phyloP scores from a whole-genome alignment of 208 protist genomes.

The Lotmaria passim region DNA sequence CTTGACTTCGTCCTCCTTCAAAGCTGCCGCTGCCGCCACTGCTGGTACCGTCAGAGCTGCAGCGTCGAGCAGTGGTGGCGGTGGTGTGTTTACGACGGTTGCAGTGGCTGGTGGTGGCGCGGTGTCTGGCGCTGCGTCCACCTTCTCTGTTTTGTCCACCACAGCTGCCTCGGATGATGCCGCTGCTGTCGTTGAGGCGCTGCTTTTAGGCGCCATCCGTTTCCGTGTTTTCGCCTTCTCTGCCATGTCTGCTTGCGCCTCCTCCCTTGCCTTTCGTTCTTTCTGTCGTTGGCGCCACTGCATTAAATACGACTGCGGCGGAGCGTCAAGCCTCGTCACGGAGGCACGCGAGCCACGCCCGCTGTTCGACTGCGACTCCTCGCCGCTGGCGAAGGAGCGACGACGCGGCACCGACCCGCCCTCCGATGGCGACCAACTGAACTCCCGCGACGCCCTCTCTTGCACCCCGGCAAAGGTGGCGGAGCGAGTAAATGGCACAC shows the following conservation, averaged over 20 bases:
- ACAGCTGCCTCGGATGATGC: neutral
- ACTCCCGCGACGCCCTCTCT: too few relatives aligned
- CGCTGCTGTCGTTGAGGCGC: neutral
- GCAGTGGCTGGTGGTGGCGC: too few relatives aligned
- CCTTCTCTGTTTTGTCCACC: too few relatives aligned
- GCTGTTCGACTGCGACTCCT: neutral
- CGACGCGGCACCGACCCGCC: neutral
- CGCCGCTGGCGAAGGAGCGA: neutral
- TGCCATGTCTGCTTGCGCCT: neutral
- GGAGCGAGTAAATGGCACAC: constrained; percentile 7
- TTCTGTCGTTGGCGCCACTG: constrained; percentile 31
- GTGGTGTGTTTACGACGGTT: too few relatives aligned
- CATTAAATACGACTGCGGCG: constrained; percentile 24
- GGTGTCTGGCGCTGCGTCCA: too few relatives aligned
- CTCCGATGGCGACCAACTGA: neutral
- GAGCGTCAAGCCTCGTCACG: constrained; percentile 7
- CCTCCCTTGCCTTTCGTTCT: constrained; percentile 5
- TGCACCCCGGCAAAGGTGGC: neutral
- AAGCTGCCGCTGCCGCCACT: too few relatives aligned
- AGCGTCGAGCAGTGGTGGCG: too few relatives aligned
- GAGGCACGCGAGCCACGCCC: constrained; percentile 1
- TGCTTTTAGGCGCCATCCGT: neutral
- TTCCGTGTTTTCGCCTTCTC: neutral
- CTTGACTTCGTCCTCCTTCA: neutral
- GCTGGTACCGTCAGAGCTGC: too few relatives aligned